Evolutionary conservation across 108 stramenopile genomes (phyloP).

Genomic region (Cyclostephanos tholiformis): DNA sequence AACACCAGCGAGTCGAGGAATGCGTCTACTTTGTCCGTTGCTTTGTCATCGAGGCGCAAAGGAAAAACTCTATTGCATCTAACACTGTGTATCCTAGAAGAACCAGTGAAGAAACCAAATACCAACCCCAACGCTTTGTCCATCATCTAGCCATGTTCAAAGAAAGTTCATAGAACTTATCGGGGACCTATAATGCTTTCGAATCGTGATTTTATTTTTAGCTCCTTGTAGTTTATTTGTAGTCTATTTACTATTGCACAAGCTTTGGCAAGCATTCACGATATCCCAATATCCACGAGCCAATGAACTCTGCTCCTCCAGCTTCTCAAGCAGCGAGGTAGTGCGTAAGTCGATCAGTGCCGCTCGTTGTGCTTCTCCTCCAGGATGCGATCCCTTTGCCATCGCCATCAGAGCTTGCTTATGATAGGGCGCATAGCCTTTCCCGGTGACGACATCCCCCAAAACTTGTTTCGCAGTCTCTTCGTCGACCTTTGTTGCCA

Average conservation of each 20-base stretch:
- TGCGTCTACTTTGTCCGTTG: too few relatives aligned
- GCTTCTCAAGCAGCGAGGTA: constrained; percentile 52
- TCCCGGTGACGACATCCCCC: constrained; percentile 66
- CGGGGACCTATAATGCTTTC: neutral
- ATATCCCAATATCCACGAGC: constrained; percentile 54
- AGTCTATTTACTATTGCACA: neutral
- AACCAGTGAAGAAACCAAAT: too few relatives aligned
- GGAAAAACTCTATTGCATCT: neutral
- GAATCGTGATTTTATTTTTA: neutral
- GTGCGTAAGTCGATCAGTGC: constrained; percentile 69
- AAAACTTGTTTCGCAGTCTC: constrained; percentile 63
- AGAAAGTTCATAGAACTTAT: neutral
- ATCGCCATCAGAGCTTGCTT: constrained; percentile 56
- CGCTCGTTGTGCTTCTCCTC: constrained; percentile 69
- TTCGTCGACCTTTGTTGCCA: constrained; percentile 64
- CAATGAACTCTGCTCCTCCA: constrained; percentile 53
- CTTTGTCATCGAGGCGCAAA: neutral
- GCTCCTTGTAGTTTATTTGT: neutral
- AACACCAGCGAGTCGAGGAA: neutral
- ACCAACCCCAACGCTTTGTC: too few relatives aligned
- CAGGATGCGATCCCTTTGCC: constrained; percentile 55
- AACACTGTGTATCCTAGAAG: neutral
- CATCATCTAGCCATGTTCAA: too few relatives aligned
- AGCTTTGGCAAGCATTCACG: constrained; percentile 50
- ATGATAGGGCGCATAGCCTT: constrained; percentile 54